Evolutionary conservation across 345 rosid species (phyloP).

Genomic region (Tarenaya hassleriana): DNA sequence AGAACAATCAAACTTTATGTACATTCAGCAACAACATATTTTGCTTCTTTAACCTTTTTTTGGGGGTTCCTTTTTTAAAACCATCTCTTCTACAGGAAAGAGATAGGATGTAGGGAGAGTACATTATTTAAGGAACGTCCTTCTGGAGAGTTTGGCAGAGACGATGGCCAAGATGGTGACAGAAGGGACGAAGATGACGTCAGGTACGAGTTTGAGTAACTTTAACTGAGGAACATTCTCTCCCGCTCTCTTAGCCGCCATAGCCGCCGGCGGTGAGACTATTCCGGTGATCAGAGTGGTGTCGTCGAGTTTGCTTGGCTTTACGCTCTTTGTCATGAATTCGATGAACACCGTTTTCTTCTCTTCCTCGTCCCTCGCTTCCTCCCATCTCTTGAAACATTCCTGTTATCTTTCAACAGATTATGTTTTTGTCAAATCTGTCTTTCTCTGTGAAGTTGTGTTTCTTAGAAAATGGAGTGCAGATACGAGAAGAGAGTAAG

Average conservation of each 20-base stretch:
- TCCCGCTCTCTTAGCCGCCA: conserved; percentile 82
- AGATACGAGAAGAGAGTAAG: too few relatives aligned
- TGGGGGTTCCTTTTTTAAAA: conserved; percentile 4
- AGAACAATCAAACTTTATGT: conserved; percentile 3
- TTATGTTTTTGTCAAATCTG: background rate
- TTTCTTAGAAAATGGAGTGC: too few relatives aligned
- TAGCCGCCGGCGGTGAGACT: conserved; percentile 69
- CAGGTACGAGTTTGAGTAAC: conserved; percentile 58
- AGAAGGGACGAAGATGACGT: conserved; percentile 69
- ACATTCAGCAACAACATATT: conserved; percentile 9
- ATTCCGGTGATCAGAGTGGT: conserved; percentile 52
- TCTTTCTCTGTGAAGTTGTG: background rate
- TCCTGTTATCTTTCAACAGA: conserved; percentile 25
- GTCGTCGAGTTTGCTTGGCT: conserved; percentile 52
- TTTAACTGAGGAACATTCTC: conserved; percentile 68
- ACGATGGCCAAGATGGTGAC: conserved; percentile 56
- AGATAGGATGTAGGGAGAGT: background rate
- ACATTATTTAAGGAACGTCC: conserved; percentile 33
- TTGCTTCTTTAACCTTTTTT: conserved; percentile 16
- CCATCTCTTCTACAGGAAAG: conserved; percentile 3
- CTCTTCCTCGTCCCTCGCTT: conserved; percentile 15
- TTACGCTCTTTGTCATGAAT: conserved; percentile 38
- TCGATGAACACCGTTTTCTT: conserved; percentile 37
- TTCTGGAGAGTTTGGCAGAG: conserved; percentile 61
- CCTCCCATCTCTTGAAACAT: conserved; percentile 39